Conservation (phyloP, 805 yeast species). For the Metschnikowia drakensbergensis region DNA sequence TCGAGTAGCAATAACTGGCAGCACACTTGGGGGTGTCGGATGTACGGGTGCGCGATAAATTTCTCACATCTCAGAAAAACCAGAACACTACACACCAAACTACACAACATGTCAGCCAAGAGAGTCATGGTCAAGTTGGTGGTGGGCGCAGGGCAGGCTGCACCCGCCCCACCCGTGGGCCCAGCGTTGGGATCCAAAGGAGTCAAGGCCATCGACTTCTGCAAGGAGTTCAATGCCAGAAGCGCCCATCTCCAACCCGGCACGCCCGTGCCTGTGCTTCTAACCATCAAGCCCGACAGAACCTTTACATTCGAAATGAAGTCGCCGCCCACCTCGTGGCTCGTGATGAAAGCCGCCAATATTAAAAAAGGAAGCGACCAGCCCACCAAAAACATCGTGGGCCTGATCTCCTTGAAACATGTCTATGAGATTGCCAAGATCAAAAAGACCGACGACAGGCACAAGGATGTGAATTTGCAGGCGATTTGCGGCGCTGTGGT, state of each 20-base stretch:
- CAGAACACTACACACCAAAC: not conserved
- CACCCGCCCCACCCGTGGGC: constrained; percentile 98
- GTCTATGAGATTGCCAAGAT: constrained; percentile 92
- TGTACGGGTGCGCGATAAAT: constrained; percentile 3
- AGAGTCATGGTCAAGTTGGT: constrained; percentile 78
- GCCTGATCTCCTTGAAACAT: constrained; percentile 75
- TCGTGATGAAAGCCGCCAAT: constrained; percentile 77
- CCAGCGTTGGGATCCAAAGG: constrained; percentile 99
- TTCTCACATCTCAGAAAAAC: not conserved
- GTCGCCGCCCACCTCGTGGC: constrained; percentile 88
- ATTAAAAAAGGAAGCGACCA: constrained; percentile 73
- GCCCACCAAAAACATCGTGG: constrained; percentile 56
- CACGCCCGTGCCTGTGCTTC: constrained; percentile 80
- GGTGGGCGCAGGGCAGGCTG: constrained; percentile 97
- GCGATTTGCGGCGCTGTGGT: constrained; percentile 78
- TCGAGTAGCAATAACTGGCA: no score
- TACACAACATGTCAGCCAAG: constrained; percentile 37
- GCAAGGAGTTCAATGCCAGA: constrained; percentile 97
- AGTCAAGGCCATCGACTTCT: constrained; percentile 96
- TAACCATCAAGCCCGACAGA: constrained; percentile 90
- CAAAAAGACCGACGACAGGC: constrained; percentile 81
- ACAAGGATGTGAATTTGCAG: constrained; percentile 63
- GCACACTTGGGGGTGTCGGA: not conserved
- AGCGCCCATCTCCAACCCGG: constrained; percentile 86
- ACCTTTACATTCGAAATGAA: constrained; percentile 80